Evolutionary conservation across 768 basidiomycete genomes (phyloP).

Genomic region (Scleroderma bovista): DNA sequence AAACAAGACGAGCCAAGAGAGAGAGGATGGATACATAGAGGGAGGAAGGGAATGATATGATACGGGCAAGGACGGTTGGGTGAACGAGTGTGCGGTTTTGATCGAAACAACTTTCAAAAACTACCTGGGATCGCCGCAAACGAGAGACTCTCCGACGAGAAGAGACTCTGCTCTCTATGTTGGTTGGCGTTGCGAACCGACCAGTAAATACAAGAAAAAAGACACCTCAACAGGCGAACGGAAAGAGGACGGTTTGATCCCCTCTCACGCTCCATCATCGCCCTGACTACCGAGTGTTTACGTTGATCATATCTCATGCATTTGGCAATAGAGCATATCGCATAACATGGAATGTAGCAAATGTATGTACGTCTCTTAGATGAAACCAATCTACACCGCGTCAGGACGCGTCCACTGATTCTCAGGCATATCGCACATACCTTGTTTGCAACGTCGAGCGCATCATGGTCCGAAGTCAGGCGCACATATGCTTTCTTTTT

Average conservation of each 20-base stretch:
- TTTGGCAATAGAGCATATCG: not conserved
- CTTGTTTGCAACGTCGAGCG: conserved; percentile 97
- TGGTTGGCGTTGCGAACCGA: conserved; percentile 12
- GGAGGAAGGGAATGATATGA: conserved; percentile 19
- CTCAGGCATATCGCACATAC: conserved; percentile 33
- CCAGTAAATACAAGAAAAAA: not conserved
- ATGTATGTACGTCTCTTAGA: conserved; percentile 41
- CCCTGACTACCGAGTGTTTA: not conserved
- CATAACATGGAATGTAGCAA: not conserved
- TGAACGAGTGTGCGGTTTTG: conserved; percentile 38
- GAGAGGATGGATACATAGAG: conserved; percentile 17
- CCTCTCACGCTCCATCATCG: not conserved
- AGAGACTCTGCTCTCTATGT: conserved; percentile 3
- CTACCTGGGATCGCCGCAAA: conserved; percentile 11
- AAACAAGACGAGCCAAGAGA: conserved; percentile 23
- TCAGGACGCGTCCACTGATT: conserved; percentile 2
- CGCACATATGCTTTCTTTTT: conserved; percentile 99
- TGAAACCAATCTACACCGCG: conserved; percentile 78
- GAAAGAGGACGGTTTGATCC: not conserved
- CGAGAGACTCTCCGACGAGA: conserved; percentile 5
- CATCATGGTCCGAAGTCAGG: conserved; percentile 92
- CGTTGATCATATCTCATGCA: no score
- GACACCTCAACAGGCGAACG: conserved; percentile 7
- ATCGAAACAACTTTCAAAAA: no score
- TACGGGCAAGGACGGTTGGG: conserved; percentile 29